These are phyloP conservation scores for Cyberlindnera americana DNA, from an alignment of 805 yeast species.

Conservation along the genomic window DNA sequence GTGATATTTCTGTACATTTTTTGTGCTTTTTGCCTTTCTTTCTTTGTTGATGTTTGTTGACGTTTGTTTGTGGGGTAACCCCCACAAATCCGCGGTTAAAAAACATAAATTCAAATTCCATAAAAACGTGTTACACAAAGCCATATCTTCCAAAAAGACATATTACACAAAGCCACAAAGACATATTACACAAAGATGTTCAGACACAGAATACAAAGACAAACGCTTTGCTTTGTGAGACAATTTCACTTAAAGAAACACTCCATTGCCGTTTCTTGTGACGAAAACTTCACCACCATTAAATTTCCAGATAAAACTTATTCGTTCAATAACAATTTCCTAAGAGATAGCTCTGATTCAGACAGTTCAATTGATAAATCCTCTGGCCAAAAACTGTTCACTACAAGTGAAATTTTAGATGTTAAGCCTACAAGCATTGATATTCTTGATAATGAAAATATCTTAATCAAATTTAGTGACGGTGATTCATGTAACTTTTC, in stretches of 20 bases:
- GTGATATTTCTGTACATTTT: too few relatives aligned
- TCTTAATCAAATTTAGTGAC: constrained; percentile 47
- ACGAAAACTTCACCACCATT: constrained; percentile 10
- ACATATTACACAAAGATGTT: too few relatives aligned
- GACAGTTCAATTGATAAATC: constrained; percentile 46
- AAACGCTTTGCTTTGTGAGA: too few relatives aligned
- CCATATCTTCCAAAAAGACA: too few relatives aligned
- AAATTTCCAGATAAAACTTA: constrained; percentile 15
- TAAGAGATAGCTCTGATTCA: constrained; percentile 61
- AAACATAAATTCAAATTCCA: too few relatives aligned
- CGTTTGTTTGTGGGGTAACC: too few relatives aligned
- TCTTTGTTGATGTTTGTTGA: too few relatives aligned
- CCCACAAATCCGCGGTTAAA: too few relatives aligned
- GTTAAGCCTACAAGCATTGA: constrained; percentile 35
- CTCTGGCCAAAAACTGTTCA: constrained; percentile 59
- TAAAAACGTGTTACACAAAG: too few relatives aligned
- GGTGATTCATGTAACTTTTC: constrained; percentile 44
- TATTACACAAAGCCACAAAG: too few relatives aligned
- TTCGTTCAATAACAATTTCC: constrained; percentile 43
- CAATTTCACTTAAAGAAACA: constrained; percentile 1
- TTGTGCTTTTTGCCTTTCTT: too few relatives aligned
- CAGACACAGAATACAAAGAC: too few relatives aligned
- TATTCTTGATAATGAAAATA: constrained; percentile 27
- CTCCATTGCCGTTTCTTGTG: constrained; percentile 5
- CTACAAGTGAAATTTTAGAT: constrained; percentile 48